Base-by-base conservation (phyloP, 192 early-diverging fungal species). In the Backusella mclennaniae region DNA sequence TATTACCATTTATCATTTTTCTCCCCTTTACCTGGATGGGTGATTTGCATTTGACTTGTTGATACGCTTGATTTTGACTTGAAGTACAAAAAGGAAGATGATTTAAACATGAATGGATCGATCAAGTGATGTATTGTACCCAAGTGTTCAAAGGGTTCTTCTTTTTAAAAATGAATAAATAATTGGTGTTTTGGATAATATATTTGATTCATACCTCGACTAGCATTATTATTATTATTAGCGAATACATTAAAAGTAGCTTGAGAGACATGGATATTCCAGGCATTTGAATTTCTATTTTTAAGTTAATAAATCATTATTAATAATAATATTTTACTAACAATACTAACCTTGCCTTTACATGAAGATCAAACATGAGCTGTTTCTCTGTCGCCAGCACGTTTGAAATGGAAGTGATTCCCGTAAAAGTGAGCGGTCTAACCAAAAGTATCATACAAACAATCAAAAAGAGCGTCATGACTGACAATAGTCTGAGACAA, bases 331-430 rank as follows among this genome's bases (percentile, higher is more conserved):
- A 14, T 1, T 63, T 63, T 26, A 63, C 11, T 63, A 63, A 29
- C 11, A 23, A 26, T 63, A 63, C 49, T 59, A 35, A 73, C 72
- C 33, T 73, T 29, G 72, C 72, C 39, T n/a, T 33, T 11, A 73
- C 72, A 73, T 38, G 33, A 33, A 73, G 72, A 56, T 73, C 44
- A 73, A 73, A 73, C 31, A 73, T 73, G 17, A 73, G 44, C 52
- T 73, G 49, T 26, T 73, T 73, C 35, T 73, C 49, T 31, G 72
- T 73, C 8, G 49, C 53, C 21, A 73, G 15, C 8, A 73, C 52
- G n/a, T 63, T 52, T 23, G 35, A 35, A 12, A 73, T 36, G 26
- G 72, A 23, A 11, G 21, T 39, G n/a, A 59, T 52, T 11, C 53
- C 49, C 5, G 23, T 31, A 19, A 15, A 23, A 56, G 35, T 38